These are phyloP conservation scores for Microsporum ferrugineum DNA, from an alignment of 2,329 filamentous ascomycete species.

Conservation along the genomic window DNA sequence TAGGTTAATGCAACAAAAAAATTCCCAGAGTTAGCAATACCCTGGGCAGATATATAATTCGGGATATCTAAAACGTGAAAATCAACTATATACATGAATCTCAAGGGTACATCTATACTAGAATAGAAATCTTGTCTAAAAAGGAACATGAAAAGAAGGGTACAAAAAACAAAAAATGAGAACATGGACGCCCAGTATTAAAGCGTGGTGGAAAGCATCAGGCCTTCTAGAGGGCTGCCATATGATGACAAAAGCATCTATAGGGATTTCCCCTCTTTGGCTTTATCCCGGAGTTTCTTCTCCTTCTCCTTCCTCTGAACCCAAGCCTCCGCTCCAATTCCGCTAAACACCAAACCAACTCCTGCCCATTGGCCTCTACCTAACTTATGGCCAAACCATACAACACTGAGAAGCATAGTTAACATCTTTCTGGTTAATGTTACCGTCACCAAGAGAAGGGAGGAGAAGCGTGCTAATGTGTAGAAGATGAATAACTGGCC, in stretches of 20 bases:
- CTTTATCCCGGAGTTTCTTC: constrained; percentile 59
- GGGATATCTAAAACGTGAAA: background rate
- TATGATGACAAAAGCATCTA: background rate
- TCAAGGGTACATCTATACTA: background rate
- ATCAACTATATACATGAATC: constrained; percentile 3
- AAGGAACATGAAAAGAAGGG: background rate
- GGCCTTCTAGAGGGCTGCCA: background rate
- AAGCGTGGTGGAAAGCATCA: background rate
- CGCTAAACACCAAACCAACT: constrained; percentile 85
- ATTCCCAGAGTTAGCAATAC: background rate
- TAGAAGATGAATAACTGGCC: constrained; percentile 98
- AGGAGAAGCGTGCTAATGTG: constrained; percentile 84
- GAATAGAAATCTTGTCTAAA: background rate
- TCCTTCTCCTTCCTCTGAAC: constrained; percentile 75
- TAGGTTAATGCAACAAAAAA: constrained; percentile 17
- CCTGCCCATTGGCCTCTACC: constrained; percentile 87
- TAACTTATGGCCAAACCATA: constrained; percentile 85
- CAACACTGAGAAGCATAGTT: constrained; percentile 92
- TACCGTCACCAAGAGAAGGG: constrained; percentile 83
- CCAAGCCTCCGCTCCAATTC: constrained; percentile 78
- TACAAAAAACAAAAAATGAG: background rate
- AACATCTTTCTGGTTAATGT: constrained; percentile 98
- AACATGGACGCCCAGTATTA: background rate
- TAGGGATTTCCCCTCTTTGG: constrained; percentile 16
- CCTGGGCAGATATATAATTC: background rate